Evolutionary conservation across 2,329 filamentous ascomycete species (phyloP), one percentile per base, ranked within the genome.

Genomic region (Ophiostoma piceae): DNA sequence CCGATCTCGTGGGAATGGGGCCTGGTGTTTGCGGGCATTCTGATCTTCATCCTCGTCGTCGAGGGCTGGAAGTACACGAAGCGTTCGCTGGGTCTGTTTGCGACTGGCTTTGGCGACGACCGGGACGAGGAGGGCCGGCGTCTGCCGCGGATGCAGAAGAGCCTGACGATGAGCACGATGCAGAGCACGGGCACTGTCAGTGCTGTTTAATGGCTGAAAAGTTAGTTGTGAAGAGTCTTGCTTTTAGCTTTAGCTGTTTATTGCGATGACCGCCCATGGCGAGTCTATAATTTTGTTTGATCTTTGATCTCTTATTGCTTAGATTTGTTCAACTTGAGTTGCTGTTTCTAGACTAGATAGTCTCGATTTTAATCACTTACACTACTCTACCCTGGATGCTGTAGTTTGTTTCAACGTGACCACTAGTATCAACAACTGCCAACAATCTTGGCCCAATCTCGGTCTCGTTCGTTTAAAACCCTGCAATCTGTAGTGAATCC

Each of bases 1-100:
- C 84, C 82, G 22, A 92, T 93, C 74, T 84, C 81, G 22, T 93
- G 90, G 91, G 90, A 92, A 77, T 93, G 90, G 90, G 86, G 84
- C 1, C 81, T 93, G 6, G 85, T 90, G 0, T 81, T 91, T 41
- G 84, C 87, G 26, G 87, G 86, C 71, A 84, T 88, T 0, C 73
- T 88, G 14, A 76, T 91, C 3, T 93, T 90, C 76, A 84, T 93
- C 66, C 77, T 83, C 0, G 88, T 88, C 35, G 84, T 92, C 57
- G 91, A 94, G 81, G 77, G 80, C 11, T 94, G 90, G 90, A 92
- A 93, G 80, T 84, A 84, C 74, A 78, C 79, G 72, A 93, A 93
- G 85, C 82, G 90, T 67, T 75, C 76, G 64, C 82, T 83, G 74
- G 78, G 79, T 69, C 79, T 86, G 35, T 80, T 87, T 68, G 82